Percentiles rank a stretch among this genome's conserved stretches.
Evolutionary conservation across 139 green algal genomes (phyloP).

Genomic region (Mesostigma viride): DNA sequence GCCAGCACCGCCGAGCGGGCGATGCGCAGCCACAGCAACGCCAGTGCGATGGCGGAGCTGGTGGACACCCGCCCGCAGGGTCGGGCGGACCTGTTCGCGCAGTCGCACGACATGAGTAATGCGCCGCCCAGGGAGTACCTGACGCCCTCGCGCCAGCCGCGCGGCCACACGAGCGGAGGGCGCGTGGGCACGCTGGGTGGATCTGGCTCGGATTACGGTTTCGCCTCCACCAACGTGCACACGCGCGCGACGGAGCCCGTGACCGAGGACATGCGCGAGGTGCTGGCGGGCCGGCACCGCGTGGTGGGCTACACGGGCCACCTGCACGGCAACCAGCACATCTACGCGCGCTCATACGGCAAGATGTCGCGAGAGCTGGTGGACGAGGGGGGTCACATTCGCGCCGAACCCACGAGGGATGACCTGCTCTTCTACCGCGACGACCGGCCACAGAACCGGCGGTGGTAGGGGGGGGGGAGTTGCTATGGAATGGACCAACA

Average conservation of each 20-base stretch:
- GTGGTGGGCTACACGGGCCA: slow-evolving; percentile 17
- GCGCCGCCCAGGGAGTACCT: background rate
- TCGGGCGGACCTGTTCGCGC: background rate
- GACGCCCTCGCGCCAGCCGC: background rate
- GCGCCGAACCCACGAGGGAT: background rate
- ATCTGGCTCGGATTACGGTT: background rate
- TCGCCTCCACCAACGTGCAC: slow-evolving; percentile 12
- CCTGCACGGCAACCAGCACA: slow-evolving; percentile 16
- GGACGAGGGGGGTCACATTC: background rate
- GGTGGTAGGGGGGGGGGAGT: no score
- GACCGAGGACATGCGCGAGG: slow-evolving; percentile 8
- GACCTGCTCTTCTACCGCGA: background rate
- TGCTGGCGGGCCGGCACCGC: slow-evolving; percentile 13
- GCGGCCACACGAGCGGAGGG: background rate
- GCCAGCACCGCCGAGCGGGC: background rate
- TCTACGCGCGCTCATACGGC: slow-evolving; percentile 10
- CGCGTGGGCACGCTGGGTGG: background rate
- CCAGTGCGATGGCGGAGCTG: background rate
- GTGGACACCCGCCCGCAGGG: slow-evolving; percentile 6
- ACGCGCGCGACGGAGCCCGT: slow-evolving; percentile 5
- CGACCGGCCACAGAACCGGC: background rate
- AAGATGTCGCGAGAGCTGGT: slow-evolving; percentile 2
- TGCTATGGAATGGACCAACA: no score
- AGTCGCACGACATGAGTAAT: background rate
- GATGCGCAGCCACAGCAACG: background rate